Base-by-base conservation (phyloP, 1,284 basidiomycete species). In the Sporisorium sorghi region DNA sequence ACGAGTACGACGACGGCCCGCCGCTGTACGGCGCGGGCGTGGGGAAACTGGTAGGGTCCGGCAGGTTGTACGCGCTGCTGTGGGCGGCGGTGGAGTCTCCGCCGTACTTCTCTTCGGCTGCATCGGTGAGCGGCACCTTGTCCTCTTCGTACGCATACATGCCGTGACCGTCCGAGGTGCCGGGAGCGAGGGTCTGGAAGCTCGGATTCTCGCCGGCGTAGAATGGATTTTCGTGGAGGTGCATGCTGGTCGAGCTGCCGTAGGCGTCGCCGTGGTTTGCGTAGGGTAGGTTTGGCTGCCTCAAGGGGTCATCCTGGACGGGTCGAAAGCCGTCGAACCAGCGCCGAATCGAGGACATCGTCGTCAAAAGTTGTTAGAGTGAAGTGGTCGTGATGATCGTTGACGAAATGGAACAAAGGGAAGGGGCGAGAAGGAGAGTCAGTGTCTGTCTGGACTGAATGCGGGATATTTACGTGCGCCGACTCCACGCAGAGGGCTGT, bases 141-240 rank as follows among this genome's bases (percentile, higher is more conserved):
- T 80, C 78, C 26, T 80, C 77, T 17, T 73, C 69, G 46, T 77
- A 78, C 1, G 59, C 17, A 40, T 72, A 76, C 32, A 42, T 32
- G 8, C 30, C 40, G 28, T 76, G 73, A 1, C 55, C 61, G n/a
- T 76, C 73, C 7, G 73, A 71, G 19, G 68, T 54, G 35, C 42
- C 60, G 2, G 68, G 56, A 15, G 57, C 54, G 0, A 76, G 39
- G 0, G 68, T 76, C 19, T 68, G 65, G 15, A 58, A 68, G 55
- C 68, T 72, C 3, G 57, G 60, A 46, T 76, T 76, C 19, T 76
- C 73, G 40, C 54, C 73, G 2, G 54, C 43, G 37, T 76, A 76
- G 61, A 72, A 76, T 1, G 73, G 73, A 26, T 76, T 71, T 2
- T 61, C 68, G 28, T 43, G 63, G 26, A 43, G 63, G 6, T 75